These are phyloP conservation scores for Novakomyces olei DNA, from an alignment of 805 yeast species.

Conservation along the genomic window DNA sequence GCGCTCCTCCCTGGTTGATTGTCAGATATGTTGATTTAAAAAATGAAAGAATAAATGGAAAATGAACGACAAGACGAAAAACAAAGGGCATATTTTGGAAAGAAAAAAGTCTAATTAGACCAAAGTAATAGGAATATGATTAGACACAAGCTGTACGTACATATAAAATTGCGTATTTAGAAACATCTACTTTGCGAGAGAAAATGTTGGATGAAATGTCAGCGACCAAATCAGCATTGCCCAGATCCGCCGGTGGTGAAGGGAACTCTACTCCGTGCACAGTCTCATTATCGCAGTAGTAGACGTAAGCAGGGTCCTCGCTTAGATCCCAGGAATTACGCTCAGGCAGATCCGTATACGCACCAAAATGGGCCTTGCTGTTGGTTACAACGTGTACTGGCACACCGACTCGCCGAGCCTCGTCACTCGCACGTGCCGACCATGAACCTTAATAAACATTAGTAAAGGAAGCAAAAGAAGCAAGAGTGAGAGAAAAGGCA, in stretches of 20 bases:
- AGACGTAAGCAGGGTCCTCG: conserved; percentile 38
- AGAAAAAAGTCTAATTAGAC: no score
- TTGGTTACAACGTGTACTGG: conserved; percentile 48
- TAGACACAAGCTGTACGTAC: no score
- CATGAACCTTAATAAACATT: no score
- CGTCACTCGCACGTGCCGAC: conserved; percentile 76
- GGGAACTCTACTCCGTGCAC: conserved; percentile 85
- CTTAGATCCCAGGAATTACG: conserved; percentile 31
- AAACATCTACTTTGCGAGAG: conserved; percentile 57
- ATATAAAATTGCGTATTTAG: conserved; percentile 49
- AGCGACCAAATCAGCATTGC: conserved; percentile 63
- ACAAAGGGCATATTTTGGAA: no score
- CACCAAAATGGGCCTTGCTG: conserved; percentile 28
- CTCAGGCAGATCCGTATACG: conserved; percentile 46
- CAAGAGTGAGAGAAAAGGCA: no score
- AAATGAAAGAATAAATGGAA: no score
- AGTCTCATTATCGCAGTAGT: conserved; percentile 91
- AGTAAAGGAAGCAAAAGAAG: no score
- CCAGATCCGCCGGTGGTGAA: conserved; percentile 25
- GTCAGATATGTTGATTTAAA: no score
- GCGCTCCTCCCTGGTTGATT: no score
- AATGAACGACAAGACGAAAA: no score
- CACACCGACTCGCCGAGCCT: conserved; percentile 63
- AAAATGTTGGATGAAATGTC: conserved; percentile 89
- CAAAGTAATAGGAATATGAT: no score